phyloP scores from a whole-genome alignment of 2,329 filamentous ascomycete genomes.

The Celoporthe dispersa region DNA sequence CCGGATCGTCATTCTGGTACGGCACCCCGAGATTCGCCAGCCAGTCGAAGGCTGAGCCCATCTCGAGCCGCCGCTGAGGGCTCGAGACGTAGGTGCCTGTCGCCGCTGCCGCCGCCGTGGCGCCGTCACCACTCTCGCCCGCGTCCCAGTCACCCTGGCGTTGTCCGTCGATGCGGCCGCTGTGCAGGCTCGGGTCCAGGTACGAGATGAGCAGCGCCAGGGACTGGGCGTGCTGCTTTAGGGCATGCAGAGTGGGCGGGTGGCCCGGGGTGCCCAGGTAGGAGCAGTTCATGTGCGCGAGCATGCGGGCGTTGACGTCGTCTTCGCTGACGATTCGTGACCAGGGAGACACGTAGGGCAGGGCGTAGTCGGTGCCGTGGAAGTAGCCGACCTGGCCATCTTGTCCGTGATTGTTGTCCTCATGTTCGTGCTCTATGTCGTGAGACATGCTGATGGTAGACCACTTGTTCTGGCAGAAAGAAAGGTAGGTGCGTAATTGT shows the following conservation, averaged over 20 bases:
- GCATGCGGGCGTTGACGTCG: conserved; percentile 37
- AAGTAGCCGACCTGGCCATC: conserved; percentile 42
- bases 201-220: conserved; percentile 56
- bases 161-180: conserved; percentile 37
- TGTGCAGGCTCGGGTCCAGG: conserved; percentile 46
- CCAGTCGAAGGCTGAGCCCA: conserved; percentile 61
- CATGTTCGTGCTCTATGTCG: conserved; percentile 32
- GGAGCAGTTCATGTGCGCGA: conserved; percentile 59
- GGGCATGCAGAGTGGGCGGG: conserved; percentile 57
- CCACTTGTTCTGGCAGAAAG: background rate
- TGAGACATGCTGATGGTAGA: conserved; percentile 21
- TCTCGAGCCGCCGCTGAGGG: conserved; percentile 28
- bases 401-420: conserved; percentile 21
- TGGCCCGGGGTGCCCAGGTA: conserved; percentile 58
- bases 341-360: conserved; percentile 47
- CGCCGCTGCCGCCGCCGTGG: background rate
- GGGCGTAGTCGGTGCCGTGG: conserved; percentile 45
- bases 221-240: conserved; percentile 66
- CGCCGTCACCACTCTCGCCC: conserved; percentile 15
- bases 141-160: conserved; percentile 17
- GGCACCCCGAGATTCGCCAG: conserved; percentile 53
- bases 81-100: background rate
- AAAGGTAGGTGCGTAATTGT: background rate
- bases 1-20: conserved; percentile 54
- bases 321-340: conserved; percentile 39